A percentile compares a stretch with the other conserved stretches of the same genome.
phyloP scores from a whole-genome alignment of 2,329 filamentous ascomycete genomes.

The Malbranchea zuffiana region DNA sequence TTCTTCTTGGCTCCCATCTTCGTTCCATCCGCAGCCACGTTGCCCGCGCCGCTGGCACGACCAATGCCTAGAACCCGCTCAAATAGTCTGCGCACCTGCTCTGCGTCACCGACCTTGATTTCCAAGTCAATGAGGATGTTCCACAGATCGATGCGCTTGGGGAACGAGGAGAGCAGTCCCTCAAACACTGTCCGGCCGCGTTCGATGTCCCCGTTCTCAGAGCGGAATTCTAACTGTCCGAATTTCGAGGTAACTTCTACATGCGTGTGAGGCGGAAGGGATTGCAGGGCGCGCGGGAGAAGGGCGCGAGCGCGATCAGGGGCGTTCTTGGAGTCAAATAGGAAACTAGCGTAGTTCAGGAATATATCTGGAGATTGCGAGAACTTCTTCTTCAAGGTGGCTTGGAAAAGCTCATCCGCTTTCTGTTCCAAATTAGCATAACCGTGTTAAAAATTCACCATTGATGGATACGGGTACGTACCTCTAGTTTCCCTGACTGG shows the following conservation, averaged over 20 bases:
- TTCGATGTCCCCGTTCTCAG: slow-evolving; percentile 69
- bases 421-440: slow-evolving; percentile 44
- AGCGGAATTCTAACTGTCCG: slow-evolving; percentile 82
- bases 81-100: slow-evolving; percentile 65
- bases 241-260: slow-evolving; percentile 75
- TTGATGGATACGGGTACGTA: slow-evolving; percentile 39
- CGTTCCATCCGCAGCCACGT: slow-evolving; percentile 29
- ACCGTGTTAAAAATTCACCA: background rate
- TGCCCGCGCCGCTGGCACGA: slow-evolving; percentile 29
- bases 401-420: slow-evolving; percentile 79
- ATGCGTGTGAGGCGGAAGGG: slow-evolving; percentile 59
- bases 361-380: slow-evolving; percentile 69
- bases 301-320: slow-evolving; percentile 67
- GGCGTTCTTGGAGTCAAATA: slow-evolving; percentile 61
- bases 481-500: slow-evolving; percentile 71
- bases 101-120: slow-evolving; percentile 48
- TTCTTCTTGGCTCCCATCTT: slow-evolving; percentile 44
- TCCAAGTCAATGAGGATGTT: slow-evolving; percentile 85
- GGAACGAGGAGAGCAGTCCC: slow-evolving; percentile 68
- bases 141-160: slow-evolving; percentile 87
- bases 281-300: slow-evolving; percentile 72
- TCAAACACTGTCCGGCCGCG: slow-evolving; percentile 92
- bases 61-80: slow-evolving; percentile 53
- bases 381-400: slow-evolving; percentile 83
- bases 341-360: slow-evolving; percentile 89